These are phyloP conservation scores for Pyricularia grisea DNA, from an alignment of 2,329 filamentous ascomycete genomes.

Conservation along the genomic window DNA sequence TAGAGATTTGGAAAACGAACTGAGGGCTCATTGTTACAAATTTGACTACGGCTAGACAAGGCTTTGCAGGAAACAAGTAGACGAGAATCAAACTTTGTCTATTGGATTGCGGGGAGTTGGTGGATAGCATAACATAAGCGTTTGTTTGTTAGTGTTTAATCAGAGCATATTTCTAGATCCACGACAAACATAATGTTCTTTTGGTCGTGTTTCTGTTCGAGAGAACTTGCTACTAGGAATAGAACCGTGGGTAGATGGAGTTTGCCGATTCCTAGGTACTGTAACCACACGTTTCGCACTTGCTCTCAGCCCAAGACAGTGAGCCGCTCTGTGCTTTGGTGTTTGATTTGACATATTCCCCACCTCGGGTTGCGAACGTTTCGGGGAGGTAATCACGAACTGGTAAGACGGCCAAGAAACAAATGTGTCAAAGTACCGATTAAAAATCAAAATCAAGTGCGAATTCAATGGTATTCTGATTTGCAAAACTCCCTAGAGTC, in stretches of 20 bases:
- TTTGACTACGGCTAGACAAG: not conserved
- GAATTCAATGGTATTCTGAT: not conserved
- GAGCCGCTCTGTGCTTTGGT: not conserved
- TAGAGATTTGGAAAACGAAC: not conserved
- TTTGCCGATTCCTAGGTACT: not conserved
- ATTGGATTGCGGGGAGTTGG: not conserved
- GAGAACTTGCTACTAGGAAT: not conserved
- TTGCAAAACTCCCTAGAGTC: not conserved
- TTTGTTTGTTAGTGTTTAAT: slow-evolving; percentile 1
- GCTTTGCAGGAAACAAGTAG: not conserved
- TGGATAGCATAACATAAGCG: slow-evolving; percentile 5
- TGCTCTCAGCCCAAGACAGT: not conserved
- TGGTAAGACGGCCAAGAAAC: not conserved
- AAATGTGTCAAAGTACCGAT: not conserved
- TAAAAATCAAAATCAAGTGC: too few species aligned
- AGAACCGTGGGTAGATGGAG: not conserved
- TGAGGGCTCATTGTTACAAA: not conserved
- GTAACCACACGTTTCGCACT: not conserved
- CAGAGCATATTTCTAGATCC: not conserved
- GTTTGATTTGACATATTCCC: not conserved
- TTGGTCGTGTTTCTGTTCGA: not conserved
- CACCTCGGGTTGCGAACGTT: not conserved
- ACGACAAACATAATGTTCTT: not conserved
- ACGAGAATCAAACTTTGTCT: not conserved
- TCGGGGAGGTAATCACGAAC: not conserved